Evolutionary conservation across 306 rosid species (phyloP), one percentile per base, ranked within the genome.

Genomic region (Begonia loranthoides): DNA sequence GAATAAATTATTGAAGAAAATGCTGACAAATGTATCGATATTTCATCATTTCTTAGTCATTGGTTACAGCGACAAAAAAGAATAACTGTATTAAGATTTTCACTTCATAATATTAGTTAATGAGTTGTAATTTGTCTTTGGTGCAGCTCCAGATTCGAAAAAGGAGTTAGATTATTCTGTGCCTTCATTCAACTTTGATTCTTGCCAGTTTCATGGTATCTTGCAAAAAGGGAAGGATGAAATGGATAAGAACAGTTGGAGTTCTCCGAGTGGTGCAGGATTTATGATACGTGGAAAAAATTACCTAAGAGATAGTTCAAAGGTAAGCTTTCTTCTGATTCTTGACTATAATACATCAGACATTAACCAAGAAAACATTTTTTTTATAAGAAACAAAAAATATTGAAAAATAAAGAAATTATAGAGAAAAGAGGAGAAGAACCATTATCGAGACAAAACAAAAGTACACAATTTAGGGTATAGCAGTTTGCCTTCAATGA

Each of bases 271-370:
- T 55, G 93, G 94, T 16, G 53, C 24, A 15, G 78, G 95, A 72
- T 89, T 89, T 66, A 89, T 63, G 97, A 72, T 89, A 55, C 77
- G 97, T 59, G 97, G 95, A 70, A 89, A 89, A 73, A 89, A 53
- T 68, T 89, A 89, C 67, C 72, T 84, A 13, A 82, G 79, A 72
- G 97, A 89, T 68, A 79, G 80, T 60, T 67, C 78, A 61, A 89
- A 89, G 94, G 97, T 82, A 46, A 48, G 74, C 9, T 43, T 57
- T 58, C 56, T 41, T 36, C 36, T 15, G 47, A 5, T 53, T 13
- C 43, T 17, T 61, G 19, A 43, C 49, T 21, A 59, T 15, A 14
- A 45, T 12, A 51, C 13, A 2, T 15, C 38, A 11, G 11, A 17
- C 40, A 2, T 51, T 22, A 16, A 34, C 49, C 11, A 5, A 49